Evolutionary conservation across 202 grass and related monocot species (phyloP).

Genomic region (Carex arenaria): DNA sequence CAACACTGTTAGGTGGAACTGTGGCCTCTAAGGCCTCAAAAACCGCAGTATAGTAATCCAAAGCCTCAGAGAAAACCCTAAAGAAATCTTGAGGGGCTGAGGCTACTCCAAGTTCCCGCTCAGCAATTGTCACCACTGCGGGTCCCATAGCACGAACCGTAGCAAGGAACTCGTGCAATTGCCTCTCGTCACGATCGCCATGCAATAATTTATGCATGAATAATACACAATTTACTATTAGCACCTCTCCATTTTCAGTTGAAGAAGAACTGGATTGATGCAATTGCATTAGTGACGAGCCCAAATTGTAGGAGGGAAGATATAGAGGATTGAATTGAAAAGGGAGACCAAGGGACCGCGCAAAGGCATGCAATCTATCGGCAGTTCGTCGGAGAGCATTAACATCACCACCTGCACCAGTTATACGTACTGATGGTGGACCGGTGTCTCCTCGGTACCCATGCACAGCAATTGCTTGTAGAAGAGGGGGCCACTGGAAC

Average conservation of each 20-base stretch:
- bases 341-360: slow-evolving; percentile 63
- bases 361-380: slow-evolving; percentile 68
- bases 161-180: slow-evolving; percentile 43
- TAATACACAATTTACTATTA: slow-evolving; percentile 80
- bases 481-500: slow-evolving; percentile 88
- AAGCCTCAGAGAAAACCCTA: slow-evolving; percentile 34
- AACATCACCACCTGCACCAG: slow-evolving; percentile 63
- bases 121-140: slow-evolving; percentile 69
- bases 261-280: not conserved
- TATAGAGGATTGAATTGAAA: slow-evolving; percentile 82
- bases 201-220: slow-evolving; percentile 65
- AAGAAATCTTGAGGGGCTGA: slow-evolving; percentile 31
- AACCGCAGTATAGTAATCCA: slow-evolving; percentile 73
- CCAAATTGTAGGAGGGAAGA: slow-evolving; percentile 13
- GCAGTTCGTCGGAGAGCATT: slow-evolving; percentile 75
- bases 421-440: slow-evolving; percentile 79
- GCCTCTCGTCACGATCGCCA: slow-evolving; percentile 30
- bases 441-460: slow-evolving; percentile 30
- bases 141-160: slow-evolving; percentile 59
- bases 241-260: slow-evolving; percentile 47
- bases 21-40: slow-evolving; percentile 93
- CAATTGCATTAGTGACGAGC: slow-evolving; percentile 34
- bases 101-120: slow-evolving; percentile 42
- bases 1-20: slow-evolving; percentile 63
- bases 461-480: slow-evolving; percentile 71